These are phyloP conservation scores for Hymenoscyphus albidus DNA, from an alignment of 2,329 filamentous ascomycete species.

Conservation along the genomic window DNA sequence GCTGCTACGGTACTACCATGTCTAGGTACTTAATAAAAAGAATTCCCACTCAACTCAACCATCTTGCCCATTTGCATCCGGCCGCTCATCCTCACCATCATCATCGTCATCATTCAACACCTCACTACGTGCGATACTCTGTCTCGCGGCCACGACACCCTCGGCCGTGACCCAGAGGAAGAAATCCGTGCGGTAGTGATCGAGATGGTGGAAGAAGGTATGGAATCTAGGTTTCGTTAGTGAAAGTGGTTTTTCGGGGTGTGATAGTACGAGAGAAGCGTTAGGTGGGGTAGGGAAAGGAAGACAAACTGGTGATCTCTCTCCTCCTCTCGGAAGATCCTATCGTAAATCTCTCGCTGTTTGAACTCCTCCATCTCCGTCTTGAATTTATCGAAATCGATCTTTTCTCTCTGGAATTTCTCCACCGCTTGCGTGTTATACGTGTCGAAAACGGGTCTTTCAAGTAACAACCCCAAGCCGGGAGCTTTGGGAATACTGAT, in stretches of 20 bases:
- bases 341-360: conserved; percentile 82
- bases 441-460: conserved; percentile 83
- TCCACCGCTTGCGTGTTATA: conserved; percentile 74
- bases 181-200: conserved; percentile 66
- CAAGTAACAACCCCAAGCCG: conserved; percentile 79
- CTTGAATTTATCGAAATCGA: conserved; percentile 77
- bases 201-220: conserved; percentile 74
- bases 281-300: neutral
- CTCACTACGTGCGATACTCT: conserved; percentile 45
- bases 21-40: too few species aligned
- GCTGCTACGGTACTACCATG: too few species aligned
- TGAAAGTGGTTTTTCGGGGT: too few species aligned
- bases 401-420: conserved; percentile 59
- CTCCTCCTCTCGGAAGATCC: conserved; percentile 88
- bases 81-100: conserved; percentile 2
- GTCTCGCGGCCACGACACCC: conserved; percentile 59
- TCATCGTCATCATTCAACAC: conserved; percentile 39
- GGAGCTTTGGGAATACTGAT: conserved; percentile 94
- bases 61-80: conserved; percentile 4
- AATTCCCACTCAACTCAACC: neutral
- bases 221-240: conserved; percentile 54
- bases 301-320: conserved; percentile 72
- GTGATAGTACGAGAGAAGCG: too few species aligned
- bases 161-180: conserved; percentile 73
- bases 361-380: conserved; percentile 85